Evolutionary conservation across 2,329 filamentous ascomycete species (phyloP).

Genomic region (Penicillium sclerotigenum): DNA sequence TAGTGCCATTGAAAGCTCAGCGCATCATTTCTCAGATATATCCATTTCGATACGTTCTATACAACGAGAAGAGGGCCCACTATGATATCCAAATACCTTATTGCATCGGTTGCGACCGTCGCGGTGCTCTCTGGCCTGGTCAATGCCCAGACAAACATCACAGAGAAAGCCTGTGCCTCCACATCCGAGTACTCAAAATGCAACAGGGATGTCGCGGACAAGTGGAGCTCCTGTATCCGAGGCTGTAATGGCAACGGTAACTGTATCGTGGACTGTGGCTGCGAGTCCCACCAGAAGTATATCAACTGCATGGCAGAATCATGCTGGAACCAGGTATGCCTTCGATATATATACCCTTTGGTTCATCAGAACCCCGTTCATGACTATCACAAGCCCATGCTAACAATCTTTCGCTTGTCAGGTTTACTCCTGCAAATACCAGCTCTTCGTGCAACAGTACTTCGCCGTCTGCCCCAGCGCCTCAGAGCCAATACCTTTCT

Average conservation of each 20-base stretch:
- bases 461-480: slow-evolving; percentile 31
- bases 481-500: slow-evolving; percentile 39
- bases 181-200: slow-evolving; percentile 19
- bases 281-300: slow-evolving; percentile 25
- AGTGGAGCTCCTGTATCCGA: slow-evolving; percentile 20
- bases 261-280: slow-evolving; percentile 24
- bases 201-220: slow-evolving; percentile 20
- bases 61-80: not conserved
- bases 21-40: not conserved
- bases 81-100: slow-evolving; percentile 18
- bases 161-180: slow-evolving; percentile 18
- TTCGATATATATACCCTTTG: not conserved
- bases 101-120: slow-evolving; percentile 12
- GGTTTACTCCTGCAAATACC: slow-evolving; percentile 43
- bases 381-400: not conserved
- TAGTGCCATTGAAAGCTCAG: not conserved
- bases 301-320: slow-evolving; percentile 39
- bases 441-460: slow-evolving; percentile 38
- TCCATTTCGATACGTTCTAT: not conserved
- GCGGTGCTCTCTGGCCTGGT: slow-evolving; percentile 10
- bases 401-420: not conserved
- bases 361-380: not conserved
- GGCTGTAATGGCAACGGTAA: slow-evolving; percentile 20
- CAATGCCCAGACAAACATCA: slow-evolving; percentile 26
- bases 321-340: slow-evolving; percentile 40